These are phyloP conservation scores for Tubosaeta brunneosetosa DNA, from an alignment of 768 basidiomycete genomes.

Conservation along the genomic window DNA sequence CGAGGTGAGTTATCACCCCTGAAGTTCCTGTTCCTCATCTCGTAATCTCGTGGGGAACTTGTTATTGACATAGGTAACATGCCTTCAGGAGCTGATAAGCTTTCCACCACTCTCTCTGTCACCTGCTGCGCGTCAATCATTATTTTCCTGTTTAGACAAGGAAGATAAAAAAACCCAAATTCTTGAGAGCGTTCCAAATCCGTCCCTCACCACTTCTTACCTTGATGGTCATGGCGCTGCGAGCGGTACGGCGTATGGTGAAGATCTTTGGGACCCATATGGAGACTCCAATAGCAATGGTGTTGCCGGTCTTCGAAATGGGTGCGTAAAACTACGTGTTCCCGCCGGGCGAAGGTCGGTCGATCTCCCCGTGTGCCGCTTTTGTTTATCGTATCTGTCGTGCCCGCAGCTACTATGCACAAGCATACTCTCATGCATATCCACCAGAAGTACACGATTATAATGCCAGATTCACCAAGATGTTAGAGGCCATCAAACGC, in stretches of 20 bases:
- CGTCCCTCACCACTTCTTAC: slow-evolving; percentile 44
- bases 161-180: slow-evolving; percentile 36
- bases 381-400: not conserved
- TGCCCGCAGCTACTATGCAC: slow-evolving; percentile 73
- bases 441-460: slow-evolving; percentile 94
- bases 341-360: slow-evolving; percentile 77
- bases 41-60: no score
- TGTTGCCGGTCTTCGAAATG: slow-evolving; percentile 39
- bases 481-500: slow-evolving; percentile 84
- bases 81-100: slow-evolving; percentile 73
- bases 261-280: not conserved
- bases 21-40: not conserved
- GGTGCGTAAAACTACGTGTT: slow-evolving; percentile 64
- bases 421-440: slow-evolving; percentile 64
- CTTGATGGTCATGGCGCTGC: slow-evolving; percentile 31
- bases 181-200: slow-evolving; percentile 79
- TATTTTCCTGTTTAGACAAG: slow-evolving; percentile 44
- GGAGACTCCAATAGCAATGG: slow-evolving; percentile 28
- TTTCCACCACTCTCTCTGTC: slow-evolving; percentile 79
- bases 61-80: not conserved
- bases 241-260: slow-evolving; percentile 13
- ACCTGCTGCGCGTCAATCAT: slow-evolving; percentile 59
- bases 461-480: slow-evolving; percentile 85
- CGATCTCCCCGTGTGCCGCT: slow-evolving; percentile 1
- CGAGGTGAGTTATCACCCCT: slow-evolving; percentile 54